Base-by-base conservation (phyloP, 2,329 filamentous ascomycete genomes). In the Knufia fluminis region DNA sequence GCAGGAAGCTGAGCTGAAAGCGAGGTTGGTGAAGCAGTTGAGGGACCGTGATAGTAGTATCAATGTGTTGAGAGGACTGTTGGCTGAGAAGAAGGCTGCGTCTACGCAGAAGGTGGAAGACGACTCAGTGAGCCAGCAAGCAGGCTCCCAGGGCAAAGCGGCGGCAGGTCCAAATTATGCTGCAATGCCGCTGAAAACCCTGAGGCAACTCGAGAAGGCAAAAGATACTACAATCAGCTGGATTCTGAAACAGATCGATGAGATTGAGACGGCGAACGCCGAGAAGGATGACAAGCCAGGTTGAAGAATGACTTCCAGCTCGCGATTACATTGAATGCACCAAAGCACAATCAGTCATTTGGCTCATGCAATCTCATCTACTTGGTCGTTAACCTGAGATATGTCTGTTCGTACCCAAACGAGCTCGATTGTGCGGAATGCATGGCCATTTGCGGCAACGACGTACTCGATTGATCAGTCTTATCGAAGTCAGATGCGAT, bases 221-320 rank as follows among this genome's bases (percentile, higher is more conserved):
- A 64, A 74, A 41, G 75, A 78, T 62, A 71, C 71, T 6, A 77
- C 73, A 1, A 68, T 77, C 52, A 63, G 67, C 1, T 77, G 74
- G 52, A 64, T 78, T 36, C 58, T 78, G 48, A 74, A 72, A 57
- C 64, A 75, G 51, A 74, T 78, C 51, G 73, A 77, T 52, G 70
- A 72, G 46, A 66, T 69, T 1, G 75, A 78, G 49, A 64, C 64
- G 4, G 9, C 16, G n/a, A 17, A 36, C 33, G 16, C n/a, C 4
- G 16, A 52, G 59, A 67, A 46, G 46, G 4, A 43, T n/a, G 19
- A 24, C 3, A 41, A 43, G 22, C 22, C 33, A 4, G 16, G 33
- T 6, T 36, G 33, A 36, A 8, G 10, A 36, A 4, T 36, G 33
- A 7, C 12, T 28, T 12, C 6, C 26, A 28, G 12, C 6, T 28